Percentiles rank a stretch among this genome's conserved stretches.
Evolutionary conservation across 495 filamentous ascomycete species (phyloP).

Genomic region (Aspergillus campestris): DNA sequence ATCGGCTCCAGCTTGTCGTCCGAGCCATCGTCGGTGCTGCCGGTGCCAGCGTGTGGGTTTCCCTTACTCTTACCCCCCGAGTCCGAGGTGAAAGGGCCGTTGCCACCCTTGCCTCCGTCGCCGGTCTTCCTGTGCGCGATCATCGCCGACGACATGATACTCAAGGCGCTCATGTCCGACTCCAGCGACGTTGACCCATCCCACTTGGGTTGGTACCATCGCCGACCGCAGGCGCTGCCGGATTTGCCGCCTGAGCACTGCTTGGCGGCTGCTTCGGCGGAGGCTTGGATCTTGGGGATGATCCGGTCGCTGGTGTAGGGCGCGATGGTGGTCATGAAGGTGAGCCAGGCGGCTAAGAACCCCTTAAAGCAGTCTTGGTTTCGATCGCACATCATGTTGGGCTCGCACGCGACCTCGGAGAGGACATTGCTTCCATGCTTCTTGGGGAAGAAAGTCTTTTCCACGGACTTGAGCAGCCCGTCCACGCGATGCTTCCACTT

Average conservation of each 20-base stretch:
- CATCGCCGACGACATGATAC: conserved; percentile 47
- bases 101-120: conserved; percentile 1
- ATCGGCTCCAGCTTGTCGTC: conserved; percentile 25
- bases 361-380: conserved; percentile 73
- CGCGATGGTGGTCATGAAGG: conserved; percentile 55
- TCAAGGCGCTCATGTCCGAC: conserved; percentile 52
- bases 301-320: conserved; percentile 51
- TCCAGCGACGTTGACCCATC: conserved; percentile 45
- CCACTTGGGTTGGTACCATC: conserved; percentile 39
- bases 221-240: conserved; percentile 42
- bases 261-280: conserved; percentile 51
- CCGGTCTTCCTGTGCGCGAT: conserved; percentile 32
- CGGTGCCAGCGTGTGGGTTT: conserved; percentile 48
- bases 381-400: conserved; percentile 51
- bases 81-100: conserved; percentile 41
- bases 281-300: conserved; percentile 45
- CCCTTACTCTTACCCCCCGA: conserved; percentile 61
- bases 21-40: conserved; percentile 13
- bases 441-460: conserved; percentile 44
- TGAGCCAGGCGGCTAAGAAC: conserved; percentile 63
- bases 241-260: conserved; percentile 48
- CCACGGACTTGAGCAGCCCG: conserved; percentile 46
- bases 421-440: conserved; percentile 46
- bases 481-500: conserved; percentile 51
- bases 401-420: conserved; percentile 64